Base-by-base conservation (phyloP, 495 filamentous ascomycete genomes). In the Podospora sp. region DNA sequence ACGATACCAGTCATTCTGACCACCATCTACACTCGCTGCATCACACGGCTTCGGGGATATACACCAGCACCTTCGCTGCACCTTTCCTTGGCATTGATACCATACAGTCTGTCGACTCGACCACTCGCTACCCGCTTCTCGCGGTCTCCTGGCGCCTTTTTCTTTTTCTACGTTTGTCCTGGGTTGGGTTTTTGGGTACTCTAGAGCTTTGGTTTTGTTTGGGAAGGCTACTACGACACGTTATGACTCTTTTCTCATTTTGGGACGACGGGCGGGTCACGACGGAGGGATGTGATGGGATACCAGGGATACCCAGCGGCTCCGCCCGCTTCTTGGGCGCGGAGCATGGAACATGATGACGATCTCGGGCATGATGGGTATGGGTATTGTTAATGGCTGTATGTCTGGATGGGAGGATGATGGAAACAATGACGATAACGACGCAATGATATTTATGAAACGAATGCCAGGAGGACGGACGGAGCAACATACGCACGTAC, bases 21-120 rank as follows among this genome's bases (percentile, higher is more conserved):
- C 68, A 68, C 49, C 66, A 62, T 65, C 56, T 51, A 71, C 68
- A 65, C 67, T 71, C 68, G 69, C 69, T 73, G 73, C 69, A 72
- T 75, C 35, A 50, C 27, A 62, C 50, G 53, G 61, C 33, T 65
- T 65, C 29, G 35, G 33, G 61, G 65, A 35, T 53, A 62, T 65
- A 66, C 66, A 63, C 22, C 8, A 64, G 59, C 65, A 62, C 52
- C n/a, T n/a, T 72, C 70, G 46, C 65, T 65, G 53, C 14, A 24
- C 25, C 36, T 18, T 27, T 56, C 53, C 20, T 22, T 49, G 29
- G 64, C 49, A 56, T 65, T 67, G 67, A 62, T 66, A 62, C 64
- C 64, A 66, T 68, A n/a, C n/a, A n/a, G n/a, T n/a, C n/a, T n/a
- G n/a, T 57, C 46, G 22, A 27, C 59, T 62, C 22, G 25, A 46